Evolutionary conservation across 2,329 filamentous ascomycete species (phyloP), one percentile per base, ranked within the genome.

Genomic region (Phyllosticta citrichinensis): DNA sequence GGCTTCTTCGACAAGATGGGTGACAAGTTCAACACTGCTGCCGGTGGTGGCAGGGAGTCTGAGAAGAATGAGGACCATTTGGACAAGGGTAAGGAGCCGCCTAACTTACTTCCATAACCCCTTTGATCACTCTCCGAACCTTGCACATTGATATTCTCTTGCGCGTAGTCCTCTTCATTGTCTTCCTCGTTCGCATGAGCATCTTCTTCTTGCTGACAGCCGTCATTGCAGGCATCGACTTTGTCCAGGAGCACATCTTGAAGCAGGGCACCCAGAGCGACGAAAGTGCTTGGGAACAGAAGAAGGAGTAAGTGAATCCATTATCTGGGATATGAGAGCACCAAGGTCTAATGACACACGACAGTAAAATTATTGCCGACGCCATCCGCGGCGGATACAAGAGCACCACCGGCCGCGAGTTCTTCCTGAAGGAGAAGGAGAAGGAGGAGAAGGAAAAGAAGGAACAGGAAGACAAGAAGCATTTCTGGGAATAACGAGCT

Each of bases 11-110:
- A 50, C 11, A 62, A 62, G 55, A 52, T 57, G 55, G 54, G 53
- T 24, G 57, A 62, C 22, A 52, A 60, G 30, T 33, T 62, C 20
- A 60, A 62, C 50, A 24, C 52, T 40, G 52, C 50, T 57, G 52
- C 27, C 5, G 61, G 61, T 14, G 61, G 61, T 14, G 61, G 61
- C 11, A 27, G 40, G 14, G 50, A 59, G 27, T 52, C 56, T 12
- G 61, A 62, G 61, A 40, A 59, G 53, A 35, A 60, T 8, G 61
- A 62, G 52, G 61, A 56, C 53, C 20, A 60, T 25, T 57, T 62
- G 17, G 61, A 62, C 24, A 62, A 62, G 52, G 54, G 61, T 62
- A 56, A 56, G 56, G 51, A 47, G 17, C 52, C 20, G n/a, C 11
- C 52, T 22, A 20, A 22, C 20, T 51, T 54, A 19, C 24, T 14